Conservation (phyloP, 345 rosid genomes). For the Salix udensis region DNA sequence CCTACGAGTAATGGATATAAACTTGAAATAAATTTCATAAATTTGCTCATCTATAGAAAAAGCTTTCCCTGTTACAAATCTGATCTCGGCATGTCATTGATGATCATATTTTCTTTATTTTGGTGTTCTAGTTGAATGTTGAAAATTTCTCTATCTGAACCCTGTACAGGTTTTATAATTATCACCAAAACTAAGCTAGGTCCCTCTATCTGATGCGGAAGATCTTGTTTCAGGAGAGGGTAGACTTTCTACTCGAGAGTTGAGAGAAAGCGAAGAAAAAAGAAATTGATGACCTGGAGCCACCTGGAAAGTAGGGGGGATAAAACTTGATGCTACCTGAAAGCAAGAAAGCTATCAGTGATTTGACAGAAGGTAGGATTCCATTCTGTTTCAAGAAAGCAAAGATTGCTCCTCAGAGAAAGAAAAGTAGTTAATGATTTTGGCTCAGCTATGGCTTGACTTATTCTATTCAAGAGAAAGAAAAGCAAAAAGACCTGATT, state of each 20-base stretch:
- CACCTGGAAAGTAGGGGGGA: background rate
- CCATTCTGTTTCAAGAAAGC: background rate
- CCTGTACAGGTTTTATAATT: too few species aligned
- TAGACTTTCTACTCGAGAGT: background rate
- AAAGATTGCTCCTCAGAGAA: background rate
- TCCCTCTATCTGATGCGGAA: background rate
- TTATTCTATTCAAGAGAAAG: background rate
- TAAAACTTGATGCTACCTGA: background rate
- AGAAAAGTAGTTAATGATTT: background rate
- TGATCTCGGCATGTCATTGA: background rate
- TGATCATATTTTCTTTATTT: background rate
- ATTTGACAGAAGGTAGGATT: background rate
- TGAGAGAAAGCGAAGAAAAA: background rate
- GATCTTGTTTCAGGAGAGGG: background rate
- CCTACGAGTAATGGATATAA: background rate
- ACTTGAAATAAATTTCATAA: background rate
- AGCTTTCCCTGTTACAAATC: background rate
- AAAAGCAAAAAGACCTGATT: background rate
- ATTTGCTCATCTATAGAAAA: background rate
- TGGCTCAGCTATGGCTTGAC: background rate
- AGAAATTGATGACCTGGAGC: background rate
- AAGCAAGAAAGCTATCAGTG: background rate
- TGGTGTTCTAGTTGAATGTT: too few species aligned
- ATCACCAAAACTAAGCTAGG: background rate
- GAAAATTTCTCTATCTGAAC: too few species aligned